A percentile compares a stretch with the other conserved stretches of the same genome.
phyloP scores from a whole-genome alignment of 2,329 filamentous ascomycete genomes.

The Penicillium concentricum region DNA sequence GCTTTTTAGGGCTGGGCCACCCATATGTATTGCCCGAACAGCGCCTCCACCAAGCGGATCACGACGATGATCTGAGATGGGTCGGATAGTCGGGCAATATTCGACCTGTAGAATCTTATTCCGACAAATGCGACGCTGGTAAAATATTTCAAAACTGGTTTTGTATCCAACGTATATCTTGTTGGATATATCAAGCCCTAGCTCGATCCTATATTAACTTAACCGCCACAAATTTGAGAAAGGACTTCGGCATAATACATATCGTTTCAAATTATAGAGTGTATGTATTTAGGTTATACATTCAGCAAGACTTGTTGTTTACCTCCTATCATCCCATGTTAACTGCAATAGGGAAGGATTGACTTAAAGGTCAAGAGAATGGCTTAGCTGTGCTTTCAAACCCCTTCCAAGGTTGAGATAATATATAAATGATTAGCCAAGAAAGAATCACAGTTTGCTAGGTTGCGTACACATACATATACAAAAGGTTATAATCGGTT shows the following conservation, averaged over 20 bases:
- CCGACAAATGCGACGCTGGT: not conserved
- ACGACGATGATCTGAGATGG: not conserved
- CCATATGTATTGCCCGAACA: not conserved
- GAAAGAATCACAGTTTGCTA: not conserved
- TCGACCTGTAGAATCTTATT: not conserved
- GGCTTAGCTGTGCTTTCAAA: not conserved
- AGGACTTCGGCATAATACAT: no score
- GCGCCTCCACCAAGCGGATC: not conserved
- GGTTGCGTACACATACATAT: no score
- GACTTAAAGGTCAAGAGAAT: not conserved
- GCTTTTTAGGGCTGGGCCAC: not conserved
- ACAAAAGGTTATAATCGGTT: not conserved
- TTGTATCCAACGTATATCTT: not conserved
- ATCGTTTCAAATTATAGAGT: no score
- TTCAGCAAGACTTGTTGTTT: no score
- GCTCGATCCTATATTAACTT: not conserved
- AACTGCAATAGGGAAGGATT: not conserved
- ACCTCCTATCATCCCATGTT: no score
- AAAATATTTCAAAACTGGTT: not conserved
- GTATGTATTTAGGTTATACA: no score
- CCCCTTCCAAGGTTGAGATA: not conserved
- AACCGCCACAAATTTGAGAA: not conserved
- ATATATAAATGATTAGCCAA: not conserved
- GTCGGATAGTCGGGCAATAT: not conserved
- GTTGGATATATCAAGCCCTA: not conserved